phyloP scores from a whole-genome alignment of 2,329 filamentous ascomycete species.

The Fusarium mundagurra region DNA sequence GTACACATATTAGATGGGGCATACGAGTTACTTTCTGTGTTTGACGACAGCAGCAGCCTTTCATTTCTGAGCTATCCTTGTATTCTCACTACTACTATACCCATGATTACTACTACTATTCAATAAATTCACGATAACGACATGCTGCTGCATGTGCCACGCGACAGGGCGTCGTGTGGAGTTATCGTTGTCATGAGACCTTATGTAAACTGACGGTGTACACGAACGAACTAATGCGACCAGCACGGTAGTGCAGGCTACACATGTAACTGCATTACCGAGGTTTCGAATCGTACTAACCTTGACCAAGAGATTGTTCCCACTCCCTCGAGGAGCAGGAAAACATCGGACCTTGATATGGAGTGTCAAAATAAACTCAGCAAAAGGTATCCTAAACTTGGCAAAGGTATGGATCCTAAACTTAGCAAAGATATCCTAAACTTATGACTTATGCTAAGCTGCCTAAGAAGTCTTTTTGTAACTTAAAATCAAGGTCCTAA shows the following conservation, averaged over 20 bases:
- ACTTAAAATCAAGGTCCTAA: not conserved
- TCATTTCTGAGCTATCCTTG: not conserved
- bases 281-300: not conserved
- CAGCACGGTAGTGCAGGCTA: slow-evolving; percentile 5
- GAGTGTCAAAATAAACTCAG: not conserved
- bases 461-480: not conserved
- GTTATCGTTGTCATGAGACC: slow-evolving; percentile 30
- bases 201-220: slow-evolving; percentile 28
- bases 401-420: too few relatives aligned
- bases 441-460: not conserved
- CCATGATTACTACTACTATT: slow-evolving; percentile 1
- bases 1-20: slow-evolving; percentile 17
- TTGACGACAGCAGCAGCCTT: slow-evolving; percentile 4
- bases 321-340: not conserved
- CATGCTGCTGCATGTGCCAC: slow-evolving; percentile 20
- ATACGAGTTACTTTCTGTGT: slow-evolving; percentile 10
- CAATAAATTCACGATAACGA: not conserved
- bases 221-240: slow-evolving; percentile 28
- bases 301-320: not conserved
- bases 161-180: slow-evolving; percentile 26
- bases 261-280: not conserved
- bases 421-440: too few relatives aligned
- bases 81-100: slow-evolving; percentile 24
- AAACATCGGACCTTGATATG: not conserved
- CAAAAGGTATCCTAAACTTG: not conserved